Evolutionary conservation across 1,284 basidiomycete species (phyloP).

Genomic region (Ustilago cynodontis): DNA sequence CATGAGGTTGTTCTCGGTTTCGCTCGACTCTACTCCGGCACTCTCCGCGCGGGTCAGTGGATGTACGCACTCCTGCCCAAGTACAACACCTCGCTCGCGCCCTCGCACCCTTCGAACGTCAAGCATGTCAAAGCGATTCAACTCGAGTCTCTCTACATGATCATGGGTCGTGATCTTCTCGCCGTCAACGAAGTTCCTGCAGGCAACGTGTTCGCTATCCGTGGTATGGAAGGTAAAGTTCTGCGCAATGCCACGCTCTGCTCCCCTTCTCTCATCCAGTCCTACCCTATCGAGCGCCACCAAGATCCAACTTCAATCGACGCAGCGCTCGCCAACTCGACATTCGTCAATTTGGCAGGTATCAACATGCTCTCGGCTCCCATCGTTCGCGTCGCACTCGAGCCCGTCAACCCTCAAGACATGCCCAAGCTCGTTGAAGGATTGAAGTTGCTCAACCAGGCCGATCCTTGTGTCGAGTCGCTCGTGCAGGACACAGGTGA

Average conservation of each 20-base stretch:
- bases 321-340: slow-evolving; percentile 19
- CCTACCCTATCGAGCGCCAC: slow-evolving; percentile 35
- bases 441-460: slow-evolving; percentile 88
- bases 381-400: slow-evolving; percentile 94
- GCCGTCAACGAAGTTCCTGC: slow-evolving; percentile 87
- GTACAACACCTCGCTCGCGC: slow-evolving; percentile 79
- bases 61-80: slow-evolving; percentile 86
- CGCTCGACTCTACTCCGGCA: slow-evolving; percentile 91
- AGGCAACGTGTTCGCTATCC: slow-evolving; percentile 94
- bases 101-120: slow-evolving; percentile 76
- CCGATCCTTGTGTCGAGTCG: slow-evolving; percentile 96
- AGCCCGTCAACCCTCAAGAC: slow-evolving; percentile 85
- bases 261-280: slow-evolving; percentile 70
- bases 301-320: slow-evolving; percentile 32
- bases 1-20: slow-evolving; percentile 77
- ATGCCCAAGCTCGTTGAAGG: slow-evolving; percentile 92
- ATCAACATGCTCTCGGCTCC: slow-evolving; percentile 74
- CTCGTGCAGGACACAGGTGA: slow-evolving; percentile 97
- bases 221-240: slow-evolving; percentile 88
- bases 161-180: slow-evolving; percentile 97
- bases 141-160: slow-evolving; percentile 87
- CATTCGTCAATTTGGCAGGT: slow-evolving; percentile 65
- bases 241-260: slow-evolving; percentile 92
- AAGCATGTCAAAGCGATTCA: slow-evolving; percentile 77
- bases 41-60: slow-evolving; percentile 77